phyloP scores from a whole-genome alignment of 1,284 basidiomycete genomes.

The Ustilago curta region DNA sequence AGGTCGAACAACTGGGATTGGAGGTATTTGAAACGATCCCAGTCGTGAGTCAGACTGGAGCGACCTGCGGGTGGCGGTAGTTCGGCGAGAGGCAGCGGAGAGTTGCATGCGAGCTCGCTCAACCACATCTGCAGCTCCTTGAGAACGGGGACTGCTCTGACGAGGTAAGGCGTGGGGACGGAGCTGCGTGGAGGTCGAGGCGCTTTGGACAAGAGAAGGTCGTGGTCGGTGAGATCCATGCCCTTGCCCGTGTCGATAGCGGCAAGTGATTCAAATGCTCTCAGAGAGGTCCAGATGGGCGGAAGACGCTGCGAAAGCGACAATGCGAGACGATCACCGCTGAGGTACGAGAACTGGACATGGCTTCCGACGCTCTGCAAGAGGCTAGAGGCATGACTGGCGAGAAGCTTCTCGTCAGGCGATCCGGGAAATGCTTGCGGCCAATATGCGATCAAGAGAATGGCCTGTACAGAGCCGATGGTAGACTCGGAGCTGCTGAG shows the following conservation, averaged over 20 bases:
- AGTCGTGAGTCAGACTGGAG: constrained; percentile 39
- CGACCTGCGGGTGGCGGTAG: constrained; percentile 12
- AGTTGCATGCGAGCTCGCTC: constrained; percentile 28
- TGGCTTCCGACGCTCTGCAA: constrained; percentile 26
- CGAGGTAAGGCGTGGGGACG: constrained; percentile 30
- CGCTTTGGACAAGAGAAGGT: constrained; percentile 33
- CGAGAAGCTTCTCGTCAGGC: constrained; percentile 36
- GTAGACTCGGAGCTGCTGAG: constrained; percentile 28
- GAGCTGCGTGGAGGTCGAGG: constrained; percentile 31
- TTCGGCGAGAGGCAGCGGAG: constrained; percentile 27
- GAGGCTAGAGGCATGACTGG: constrained; percentile 25
- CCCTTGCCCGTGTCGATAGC: constrained; percentile 37
- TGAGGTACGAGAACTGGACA: constrained; percentile 4
- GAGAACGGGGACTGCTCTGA: constrained; percentile 22
- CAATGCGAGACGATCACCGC: constrained; percentile 18
- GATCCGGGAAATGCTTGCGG: constrained; percentile 42
- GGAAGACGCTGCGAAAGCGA: constrained; percentile 24
- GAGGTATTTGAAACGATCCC: constrained; percentile 50
- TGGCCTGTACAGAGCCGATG: constrained; percentile 34
- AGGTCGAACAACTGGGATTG: constrained; percentile 41
- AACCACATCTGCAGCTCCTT: constrained; percentile 44
- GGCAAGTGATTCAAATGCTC: constrained; percentile 36
- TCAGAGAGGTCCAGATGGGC: constrained; percentile 26
- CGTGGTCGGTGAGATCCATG: constrained; percentile 42
- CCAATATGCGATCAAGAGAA: constrained; percentile 45